A percentile compares a stretch with the other conserved stretches of the same genome.
Conservation (phyloP, 2,329 filamentous ascomycete species). For the Fusarium torulosum region DNA sequence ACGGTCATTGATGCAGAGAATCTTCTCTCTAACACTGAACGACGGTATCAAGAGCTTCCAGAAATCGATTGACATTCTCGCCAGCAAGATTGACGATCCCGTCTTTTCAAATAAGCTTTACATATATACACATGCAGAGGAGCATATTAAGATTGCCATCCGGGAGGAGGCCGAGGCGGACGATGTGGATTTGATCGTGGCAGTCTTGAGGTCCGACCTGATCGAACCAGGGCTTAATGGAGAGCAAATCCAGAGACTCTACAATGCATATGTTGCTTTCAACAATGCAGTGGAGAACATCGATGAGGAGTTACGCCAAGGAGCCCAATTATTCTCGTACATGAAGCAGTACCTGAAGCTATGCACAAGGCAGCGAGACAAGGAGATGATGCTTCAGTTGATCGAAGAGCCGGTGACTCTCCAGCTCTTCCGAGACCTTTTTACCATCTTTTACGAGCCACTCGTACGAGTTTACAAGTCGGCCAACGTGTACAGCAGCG, state of each 20-base stretch:
- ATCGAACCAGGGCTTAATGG: constrained; percentile 77
- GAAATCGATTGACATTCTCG: constrained; percentile 83
- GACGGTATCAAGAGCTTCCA: constrained; percentile 92
- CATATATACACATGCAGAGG: constrained; percentile 80
- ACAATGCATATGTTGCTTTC: constrained; percentile 97
- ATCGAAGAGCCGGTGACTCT: constrained; percentile 98
- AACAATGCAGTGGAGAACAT: constrained; percentile 93
- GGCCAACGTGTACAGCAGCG: constrained; percentile 96
- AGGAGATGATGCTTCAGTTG: constrained; percentile 95
- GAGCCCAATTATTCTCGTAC: constrained; percentile 91
- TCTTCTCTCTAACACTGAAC: constrained; percentile 90
- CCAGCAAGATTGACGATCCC: constrained; percentile 82
- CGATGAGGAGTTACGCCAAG: constrained; percentile 88
- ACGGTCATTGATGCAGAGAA: constrained; percentile 90
- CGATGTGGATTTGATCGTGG: constrained; percentile 85
- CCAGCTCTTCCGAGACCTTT: constrained; percentile 94
- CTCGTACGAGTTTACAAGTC: constrained; percentile 98
- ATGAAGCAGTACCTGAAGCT: constrained; percentile 96
- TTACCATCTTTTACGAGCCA: constrained; percentile 99
- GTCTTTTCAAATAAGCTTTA: constrained; percentile 85
- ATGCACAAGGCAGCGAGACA: constrained; percentile 90
- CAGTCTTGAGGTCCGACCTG: constrained; percentile 82
- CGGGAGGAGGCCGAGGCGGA: constrained; percentile 79
- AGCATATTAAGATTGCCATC: constrained; percentile 79
- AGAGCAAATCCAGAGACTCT: constrained; percentile 84